A percentile compares a stretch with the other conserved stretches of the same genome.
These are phyloP conservation scores for Parasarocladium wereldwijsianum DNA, from an alignment of 2,329 filamentous ascomycete genomes.

Conservation along the genomic window DNA sequence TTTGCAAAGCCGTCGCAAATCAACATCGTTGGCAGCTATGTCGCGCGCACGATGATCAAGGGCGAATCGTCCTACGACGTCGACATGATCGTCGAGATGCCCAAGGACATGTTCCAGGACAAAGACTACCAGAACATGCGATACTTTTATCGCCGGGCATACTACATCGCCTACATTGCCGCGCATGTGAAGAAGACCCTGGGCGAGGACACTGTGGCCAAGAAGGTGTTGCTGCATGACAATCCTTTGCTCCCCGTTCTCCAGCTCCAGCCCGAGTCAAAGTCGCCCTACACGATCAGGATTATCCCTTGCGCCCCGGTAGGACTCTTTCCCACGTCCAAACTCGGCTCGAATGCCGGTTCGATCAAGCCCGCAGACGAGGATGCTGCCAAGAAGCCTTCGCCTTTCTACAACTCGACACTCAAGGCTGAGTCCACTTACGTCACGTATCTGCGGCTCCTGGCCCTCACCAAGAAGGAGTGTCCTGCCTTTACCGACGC, in stretches of 20 bases:
- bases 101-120: constrained; percentile 64
- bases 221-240: constrained; percentile 54
- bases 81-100: constrained; percentile 83
- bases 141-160: constrained; percentile 90
- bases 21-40: constrained; percentile 83
- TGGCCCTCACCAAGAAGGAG: constrained; percentile 54
- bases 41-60: constrained; percentile 58
- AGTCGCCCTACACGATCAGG: constrained; percentile 43
- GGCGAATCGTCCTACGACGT: constrained; percentile 43
- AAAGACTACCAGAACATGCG: constrained; percentile 90
- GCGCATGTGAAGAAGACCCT: constrained; percentile 48
- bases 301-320: constrained; percentile 64
- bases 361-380: constrained; percentile 46
- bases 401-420: constrained; percentile 81
- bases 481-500: constrained; percentile 68
- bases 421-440: constrained; percentile 65
- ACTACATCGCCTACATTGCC: constrained; percentile 74
- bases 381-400: constrained; percentile 35
- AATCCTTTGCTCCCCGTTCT: constrained; percentile 64
- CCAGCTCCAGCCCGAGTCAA: constrained; percentile 20
- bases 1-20: constrained; percentile 63
- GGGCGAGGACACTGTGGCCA: constrained; percentile 36
- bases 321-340: constrained; percentile 53
- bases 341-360: constrained; percentile 55
- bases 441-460: constrained; percentile 57